Base-by-base conservation (phyloP, 345 rosid species). In the Eutrema yunnanense region DNA sequence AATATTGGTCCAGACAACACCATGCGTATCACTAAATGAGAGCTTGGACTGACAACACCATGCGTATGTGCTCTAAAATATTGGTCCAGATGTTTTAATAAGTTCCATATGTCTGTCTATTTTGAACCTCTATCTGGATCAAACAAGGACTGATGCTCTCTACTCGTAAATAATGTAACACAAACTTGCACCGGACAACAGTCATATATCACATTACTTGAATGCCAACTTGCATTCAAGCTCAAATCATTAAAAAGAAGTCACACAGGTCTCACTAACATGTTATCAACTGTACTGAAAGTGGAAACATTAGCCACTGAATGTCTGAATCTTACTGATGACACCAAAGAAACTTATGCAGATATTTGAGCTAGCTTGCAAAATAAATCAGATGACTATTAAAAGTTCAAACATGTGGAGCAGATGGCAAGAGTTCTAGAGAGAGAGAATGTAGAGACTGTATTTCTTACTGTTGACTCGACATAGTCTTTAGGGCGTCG, bases 401-500 rank as follows among this genome's bases (percentile, higher is more conserved):
- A 7, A 46, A 33, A 32, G 12, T 2, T 52, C 32, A 65, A 46
- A 60, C 52, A 48, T 38, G 8, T 48, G 41, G 46, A 51, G 71
- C 68, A 71, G 46, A 51, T 71, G 32, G 57, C 71, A 62, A 55
- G 71, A 69, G 53, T 47, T 62, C 6, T 27, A 27, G 40, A 72
- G 64, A 40, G 59, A 56, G 34, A 60, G 63, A 60, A 9, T 49
- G 59, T 56, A 70, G 74, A 78, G 78, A 29, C 62, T 50, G 61
- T 66, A 47, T 80, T 74, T 85, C 92, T 86, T 92, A 92, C 90
- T 76, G 89, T 85, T 86, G 84, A 75, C 79, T 87, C 90, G 71
- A 83, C 86, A 73, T 79, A 95, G 81, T 92, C 96, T 63, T 85
- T 92, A 53, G 99, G 98, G 29, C 94, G 94, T 74, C 92, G 86